Evolutionary conservation across 441 rosid genomes (phyloP).

Genomic region (Jatropha multifida): DNA sequence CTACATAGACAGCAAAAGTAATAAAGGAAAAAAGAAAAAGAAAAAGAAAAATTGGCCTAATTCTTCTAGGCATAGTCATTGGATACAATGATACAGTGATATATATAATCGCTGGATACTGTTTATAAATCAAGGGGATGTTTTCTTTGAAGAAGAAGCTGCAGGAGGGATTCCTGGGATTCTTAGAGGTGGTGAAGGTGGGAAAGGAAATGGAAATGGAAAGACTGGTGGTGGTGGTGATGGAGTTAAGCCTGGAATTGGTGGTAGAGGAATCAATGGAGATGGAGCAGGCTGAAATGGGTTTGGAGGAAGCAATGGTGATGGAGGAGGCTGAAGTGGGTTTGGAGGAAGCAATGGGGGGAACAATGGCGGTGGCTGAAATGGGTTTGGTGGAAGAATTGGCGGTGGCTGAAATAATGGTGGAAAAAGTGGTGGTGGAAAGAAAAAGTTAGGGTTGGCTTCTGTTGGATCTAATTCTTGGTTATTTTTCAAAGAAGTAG

Average conservation of each 20-base stretch:
- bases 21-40: neutral
- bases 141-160: constrained; percentile 33
- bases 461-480: constrained; percentile 22
- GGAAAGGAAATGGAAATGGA: constrained; percentile 33
- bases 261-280: constrained; percentile 41
- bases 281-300: constrained; percentile 40
- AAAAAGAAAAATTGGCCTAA: neutral
- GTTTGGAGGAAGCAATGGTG: constrained; percentile 40
- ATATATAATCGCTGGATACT: neutral
- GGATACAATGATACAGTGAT: constrained; percentile 19
- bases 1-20: neutral
- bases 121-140: constrained; percentile 35
- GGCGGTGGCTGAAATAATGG: constrained; percentile 46
- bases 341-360: constrained; percentile 33
- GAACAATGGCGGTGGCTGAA: constrained; percentile 32
- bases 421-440: constrained; percentile 32
- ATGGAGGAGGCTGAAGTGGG: constrained; percentile 16
- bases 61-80: constrained; percentile 9
- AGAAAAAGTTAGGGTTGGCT: constrained; percentile 29
- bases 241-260: constrained; percentile 45
- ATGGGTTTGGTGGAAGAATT: constrained; percentile 37
- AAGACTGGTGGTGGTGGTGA: constrained; percentile 52
- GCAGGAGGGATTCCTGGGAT: constrained; percentile 49
- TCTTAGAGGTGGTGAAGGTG: constrained; percentile 37
- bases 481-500: constrained; percentile 10